A percentile compares a stretch with the other conserved stretches of the same genome.
These are phyloP conservation scores for Diaporthe caulivora DNA, from an alignment of 2,329 filamentous ascomycete genomes.

Conservation along the genomic window DNA sequence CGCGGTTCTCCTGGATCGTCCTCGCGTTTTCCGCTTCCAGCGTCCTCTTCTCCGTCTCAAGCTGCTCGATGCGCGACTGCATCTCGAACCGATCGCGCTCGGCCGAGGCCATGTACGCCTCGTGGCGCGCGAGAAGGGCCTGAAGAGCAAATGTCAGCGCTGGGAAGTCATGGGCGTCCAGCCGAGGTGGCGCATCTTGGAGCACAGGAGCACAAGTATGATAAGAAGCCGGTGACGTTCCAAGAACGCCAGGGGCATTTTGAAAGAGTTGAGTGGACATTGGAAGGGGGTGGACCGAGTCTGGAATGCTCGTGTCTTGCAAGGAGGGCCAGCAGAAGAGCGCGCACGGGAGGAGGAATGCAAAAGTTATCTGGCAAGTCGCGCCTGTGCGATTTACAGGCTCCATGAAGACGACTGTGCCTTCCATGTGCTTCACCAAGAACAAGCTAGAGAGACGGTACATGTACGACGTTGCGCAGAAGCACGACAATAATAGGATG, in stretches of 20 bases:
- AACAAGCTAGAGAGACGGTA: not conserved
- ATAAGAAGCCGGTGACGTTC: constrained; percentile 21
- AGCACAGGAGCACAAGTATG: constrained; percentile 11
- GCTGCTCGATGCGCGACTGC: constrained; percentile 76
- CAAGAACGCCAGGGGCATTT: constrained; percentile 13
- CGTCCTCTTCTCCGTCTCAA: constrained; percentile 80
- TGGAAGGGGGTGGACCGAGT: constrained; percentile 9
- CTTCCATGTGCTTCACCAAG: not conserved
- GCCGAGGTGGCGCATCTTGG: constrained; percentile 32
- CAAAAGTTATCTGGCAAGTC: not conserved
- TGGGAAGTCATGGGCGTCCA: constrained; percentile 47
- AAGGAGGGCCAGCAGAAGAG: not conserved
- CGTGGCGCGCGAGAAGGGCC: constrained; percentile 92
- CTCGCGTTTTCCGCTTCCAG: constrained; percentile 83
- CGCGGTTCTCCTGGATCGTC: constrained; percentile 85
- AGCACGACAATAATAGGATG: not conserved
- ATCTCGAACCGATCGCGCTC: constrained; percentile 86
- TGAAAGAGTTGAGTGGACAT: constrained; percentile 25
- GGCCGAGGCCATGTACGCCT: constrained; percentile 93
- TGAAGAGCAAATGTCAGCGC: constrained; percentile 81
- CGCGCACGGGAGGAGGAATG: not conserved
- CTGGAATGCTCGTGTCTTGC: constrained; percentile 44
- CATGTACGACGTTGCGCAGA: constrained; percentile 27
- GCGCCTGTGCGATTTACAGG: constrained; percentile 15
- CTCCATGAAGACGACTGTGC: constrained; percentile 15